These are phyloP conservation scores for Beauveria pseudobassiana DNA, from an alignment of 2,329 filamentous ascomycete genomes.

Conservation along the genomic window DNA sequence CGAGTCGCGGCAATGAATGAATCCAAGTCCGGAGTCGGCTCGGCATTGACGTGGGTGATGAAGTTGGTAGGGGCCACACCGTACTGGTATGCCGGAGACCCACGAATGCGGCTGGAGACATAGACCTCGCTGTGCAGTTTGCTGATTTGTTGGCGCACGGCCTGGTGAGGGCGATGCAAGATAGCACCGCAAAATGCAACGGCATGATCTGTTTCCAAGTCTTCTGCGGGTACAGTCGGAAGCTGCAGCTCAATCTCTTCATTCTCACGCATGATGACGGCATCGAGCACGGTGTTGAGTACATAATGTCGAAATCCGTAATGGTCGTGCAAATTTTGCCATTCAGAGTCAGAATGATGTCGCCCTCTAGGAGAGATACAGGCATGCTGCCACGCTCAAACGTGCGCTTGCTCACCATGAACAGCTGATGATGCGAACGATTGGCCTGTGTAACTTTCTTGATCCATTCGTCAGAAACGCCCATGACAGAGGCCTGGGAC, in stretches of 20 bases:
- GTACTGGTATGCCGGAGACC: slow-evolving; percentile 81
- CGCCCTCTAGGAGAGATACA: slow-evolving; percentile 71
- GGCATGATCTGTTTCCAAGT: slow-evolving; percentile 86
- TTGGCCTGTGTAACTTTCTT: slow-evolving; percentile 82
- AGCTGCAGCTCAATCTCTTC: slow-evolving; percentile 70
- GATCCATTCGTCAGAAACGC: slow-evolving; percentile 93
- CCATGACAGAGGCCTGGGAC: slow-evolving; percentile 95
- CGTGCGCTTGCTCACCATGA: slow-evolving; percentile 92
- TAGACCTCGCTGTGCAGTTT: slow-evolving; percentile 96
- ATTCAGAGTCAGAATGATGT: slow-evolving; percentile 87
- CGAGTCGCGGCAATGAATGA: slow-evolving; percentile 74
- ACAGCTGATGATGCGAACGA: slow-evolving; percentile 87
- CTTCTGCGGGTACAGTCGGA: slow-evolving; percentile 78
- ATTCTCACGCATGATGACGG: slow-evolving; percentile 78
- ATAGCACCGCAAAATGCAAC: slow-evolving; percentile 94
- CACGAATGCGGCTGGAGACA: slow-evolving; percentile 77
- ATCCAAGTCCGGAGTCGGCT: slow-evolving; percentile 73
- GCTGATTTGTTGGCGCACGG: slow-evolving; percentile 93
- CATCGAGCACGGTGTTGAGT: slow-evolving; percentile 75
- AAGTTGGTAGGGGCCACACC: slow-evolving; percentile 95
- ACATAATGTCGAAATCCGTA: slow-evolving; percentile 93
- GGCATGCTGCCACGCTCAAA: slow-evolving; percentile 48
- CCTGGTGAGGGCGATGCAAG: slow-evolving; percentile 87
- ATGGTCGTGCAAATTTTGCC: slow-evolving; percentile 88
- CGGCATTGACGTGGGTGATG: slow-evolving; percentile 90